phyloP scores from a whole-genome alignment of 73 alveolate genomes.

The Blepharisma stoltei region DNA sequence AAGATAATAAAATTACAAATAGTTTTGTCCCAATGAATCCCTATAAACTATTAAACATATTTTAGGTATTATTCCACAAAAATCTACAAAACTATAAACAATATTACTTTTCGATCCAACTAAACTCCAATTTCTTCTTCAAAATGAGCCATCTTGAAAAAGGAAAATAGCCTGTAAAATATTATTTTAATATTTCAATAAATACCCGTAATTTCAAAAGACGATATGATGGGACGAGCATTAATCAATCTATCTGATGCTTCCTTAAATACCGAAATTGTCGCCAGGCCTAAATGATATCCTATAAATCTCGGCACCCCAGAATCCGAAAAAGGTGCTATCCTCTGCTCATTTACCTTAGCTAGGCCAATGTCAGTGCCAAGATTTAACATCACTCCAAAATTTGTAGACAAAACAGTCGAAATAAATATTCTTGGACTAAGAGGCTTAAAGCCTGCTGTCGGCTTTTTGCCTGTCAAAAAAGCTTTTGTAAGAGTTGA shows the following conservation, averaged over 20 bases:
- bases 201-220: constrained; percentile 36
- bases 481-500: constrained; percentile 79
- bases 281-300: constrained; percentile 74
- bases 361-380: constrained; percentile 45
- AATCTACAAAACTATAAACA: too few species aligned
- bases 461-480: constrained; percentile 74
- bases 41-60: too few species aligned
- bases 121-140: too few species aligned
- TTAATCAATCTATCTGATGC: constrained; percentile 33
- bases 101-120: too few species aligned
- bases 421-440: constrained; percentile 80
- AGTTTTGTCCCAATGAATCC: too few species aligned
- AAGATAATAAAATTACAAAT: too few species aligned
- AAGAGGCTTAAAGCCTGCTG: constrained; percentile 70
- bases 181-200: too few species aligned
- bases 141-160: too few species aligned
- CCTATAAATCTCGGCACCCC: constrained; percentile 55
- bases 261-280: constrained; percentile 25
- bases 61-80: too few species aligned
- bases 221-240: constrained; percentile 56
- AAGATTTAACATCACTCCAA: constrained; percentile 39
- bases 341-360: constrained; percentile 54
- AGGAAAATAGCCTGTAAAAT: too few species aligned
- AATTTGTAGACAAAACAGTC: constrained; percentile 54
- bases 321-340: constrained; percentile 68